Conservation (phyloP, 768 basidiomycete genomes). For the Serendipita indica region DNA sequence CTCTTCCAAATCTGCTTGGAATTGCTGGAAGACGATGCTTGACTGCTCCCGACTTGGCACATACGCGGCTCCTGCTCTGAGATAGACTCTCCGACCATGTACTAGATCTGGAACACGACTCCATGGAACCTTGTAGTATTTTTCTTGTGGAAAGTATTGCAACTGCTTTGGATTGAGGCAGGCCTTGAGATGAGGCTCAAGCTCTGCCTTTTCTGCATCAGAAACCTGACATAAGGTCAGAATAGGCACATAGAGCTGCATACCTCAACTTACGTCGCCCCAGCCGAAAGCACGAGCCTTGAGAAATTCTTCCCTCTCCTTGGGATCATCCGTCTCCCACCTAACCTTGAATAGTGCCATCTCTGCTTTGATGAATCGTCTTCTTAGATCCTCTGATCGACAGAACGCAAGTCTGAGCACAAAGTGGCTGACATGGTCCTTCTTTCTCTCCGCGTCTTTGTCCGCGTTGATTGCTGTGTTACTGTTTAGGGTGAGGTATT, state of each 20-base stretch:
- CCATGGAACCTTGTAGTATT: constrained; percentile 91
- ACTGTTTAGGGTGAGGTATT: constrained; percentile 59
- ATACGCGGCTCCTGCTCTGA: constrained; percentile 76
- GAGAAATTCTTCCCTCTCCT: constrained; percentile 56
- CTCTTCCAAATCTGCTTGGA: constrained; percentile 51
- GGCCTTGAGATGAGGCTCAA: constrained; percentile 34
- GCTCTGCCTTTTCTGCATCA: constrained; percentile 36
- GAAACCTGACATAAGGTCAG: constrained; percentile 33
- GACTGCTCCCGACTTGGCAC: constrained; percentile 64
- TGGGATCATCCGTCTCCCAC: constrained; percentile 45
- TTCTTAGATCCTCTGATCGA: constrained; percentile 80
- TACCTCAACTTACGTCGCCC: constrained; percentile 33
- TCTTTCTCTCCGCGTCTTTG: constrained; percentile 49
- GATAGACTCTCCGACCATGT: constrained; percentile 59
- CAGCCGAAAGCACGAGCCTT: constrained; percentile 48
- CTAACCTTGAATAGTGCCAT: constrained; percentile 67
- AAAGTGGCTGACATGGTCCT: constrained; percentile 86
- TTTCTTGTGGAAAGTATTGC: constrained; percentile 34
- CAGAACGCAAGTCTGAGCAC: constrained; percentile 90
- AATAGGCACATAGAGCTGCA: not conserved
- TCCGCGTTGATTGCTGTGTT: constrained; percentile 36
- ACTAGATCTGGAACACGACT: constrained; percentile 88
- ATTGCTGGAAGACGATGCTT: constrained; percentile 79
- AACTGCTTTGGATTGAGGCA: constrained; percentile 29
- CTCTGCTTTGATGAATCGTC: constrained; percentile 83